Percentiles rank a stretch among this genome's conserved stretches.
Conservation (phyloP, 352 stramenopile genomes). For the Phytophthora chlamydospora region DNA sequence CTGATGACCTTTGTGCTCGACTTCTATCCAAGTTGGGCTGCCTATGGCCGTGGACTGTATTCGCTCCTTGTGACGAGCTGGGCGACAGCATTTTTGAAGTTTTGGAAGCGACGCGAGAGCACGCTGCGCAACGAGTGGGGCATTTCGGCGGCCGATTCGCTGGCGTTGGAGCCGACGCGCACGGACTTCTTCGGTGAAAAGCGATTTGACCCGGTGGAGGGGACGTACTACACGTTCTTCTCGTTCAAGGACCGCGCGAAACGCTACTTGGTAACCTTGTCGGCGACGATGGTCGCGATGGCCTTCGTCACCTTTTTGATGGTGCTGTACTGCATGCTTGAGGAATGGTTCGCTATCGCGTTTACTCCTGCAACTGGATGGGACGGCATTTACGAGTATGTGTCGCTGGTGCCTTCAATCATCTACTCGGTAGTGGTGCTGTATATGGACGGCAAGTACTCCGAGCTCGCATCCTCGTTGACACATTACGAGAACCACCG, state of each 20-base stretch:
- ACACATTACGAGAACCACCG: slow-evolving; percentile 95
- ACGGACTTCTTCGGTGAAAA: slow-evolving; percentile 76
- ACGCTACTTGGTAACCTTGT: slow-evolving; percentile 77
- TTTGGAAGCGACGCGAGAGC: slow-evolving; percentile 91
- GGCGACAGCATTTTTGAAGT: slow-evolving; percentile 90
- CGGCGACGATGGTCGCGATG: slow-evolving; percentile 72
- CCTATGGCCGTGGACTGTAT: slow-evolving; percentile 80
- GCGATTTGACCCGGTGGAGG: slow-evolving; percentile 79
- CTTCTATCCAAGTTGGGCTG: slow-evolving; percentile 52
- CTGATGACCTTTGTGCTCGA: slow-evolving; percentile 90
- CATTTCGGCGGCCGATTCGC: slow-evolving; percentile 50
- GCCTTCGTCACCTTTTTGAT: slow-evolving; percentile 74
- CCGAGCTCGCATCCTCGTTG: slow-evolving; percentile 90
- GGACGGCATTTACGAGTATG: slow-evolving; percentile 70
- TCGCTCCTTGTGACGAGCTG: slow-evolving; percentile 92
- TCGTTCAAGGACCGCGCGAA: slow-evolving; percentile 77
- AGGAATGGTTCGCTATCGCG: slow-evolving; percentile 69
- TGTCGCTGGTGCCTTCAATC: slow-evolving; percentile 71
- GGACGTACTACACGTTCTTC: slow-evolving; percentile 86
- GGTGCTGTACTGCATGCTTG: slow-evolving; percentile 83
- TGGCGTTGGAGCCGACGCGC: slow-evolving; percentile 61
- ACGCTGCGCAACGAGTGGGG: slow-evolving; percentile 88
- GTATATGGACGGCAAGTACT: slow-evolving; percentile 87
- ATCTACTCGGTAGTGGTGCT: slow-evolving; percentile 80
- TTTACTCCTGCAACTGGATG: slow-evolving; percentile 70